phyloP scores from a whole-genome alignment of 1,284 basidiomycete species.

The Rhodotorula sp. region DNA sequence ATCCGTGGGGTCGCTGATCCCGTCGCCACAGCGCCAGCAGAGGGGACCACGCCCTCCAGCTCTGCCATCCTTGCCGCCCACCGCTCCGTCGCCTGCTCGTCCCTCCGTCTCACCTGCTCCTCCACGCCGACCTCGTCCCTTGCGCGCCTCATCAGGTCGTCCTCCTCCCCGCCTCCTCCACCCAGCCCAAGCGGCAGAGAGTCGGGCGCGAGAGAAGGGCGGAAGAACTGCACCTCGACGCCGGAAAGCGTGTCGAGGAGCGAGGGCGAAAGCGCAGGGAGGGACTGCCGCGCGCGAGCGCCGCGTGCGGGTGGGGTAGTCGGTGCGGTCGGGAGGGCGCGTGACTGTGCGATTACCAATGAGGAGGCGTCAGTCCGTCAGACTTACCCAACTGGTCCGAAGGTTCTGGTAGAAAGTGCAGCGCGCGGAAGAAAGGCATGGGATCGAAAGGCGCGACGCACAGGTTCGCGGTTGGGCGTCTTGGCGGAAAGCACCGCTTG shows the following conservation, averaged over 20 bases:
- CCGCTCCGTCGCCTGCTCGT: neutral
- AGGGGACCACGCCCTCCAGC: neutral
- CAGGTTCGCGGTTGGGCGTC: neutral
- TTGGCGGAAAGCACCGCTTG: neutral
- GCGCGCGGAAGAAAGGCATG: neutral
- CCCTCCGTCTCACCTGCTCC: neutral
- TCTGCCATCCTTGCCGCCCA: slow-evolving; percentile 11
- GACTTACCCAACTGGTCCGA: too few species aligned
- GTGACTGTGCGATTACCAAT: too few species aligned
- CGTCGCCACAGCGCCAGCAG: too few species aligned
- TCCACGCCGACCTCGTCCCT: slow-evolving; percentile 14
- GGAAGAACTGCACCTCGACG: slow-evolving; percentile 25
- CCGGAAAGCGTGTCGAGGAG: slow-evolving; percentile 18
- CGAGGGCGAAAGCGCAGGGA: slow-evolving; percentile 2
- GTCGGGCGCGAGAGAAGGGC: neutral
- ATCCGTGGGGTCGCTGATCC: too few species aligned
- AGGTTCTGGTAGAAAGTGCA: too few species aligned
- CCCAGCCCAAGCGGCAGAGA: neutral
- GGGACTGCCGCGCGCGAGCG: neutral
- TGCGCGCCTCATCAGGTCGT: slow-evolving; percentile 10
- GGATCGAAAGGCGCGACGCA: neutral
- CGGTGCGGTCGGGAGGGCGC: neutral
- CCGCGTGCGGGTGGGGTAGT: neutral
- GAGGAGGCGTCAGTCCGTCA: neutral
- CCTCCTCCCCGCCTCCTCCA: neutral